These are phyloP conservation scores for Saprolegnia parasitica DNA, from an alignment of 352 stramenopile genomes.

Conservation along the genomic window DNA sequence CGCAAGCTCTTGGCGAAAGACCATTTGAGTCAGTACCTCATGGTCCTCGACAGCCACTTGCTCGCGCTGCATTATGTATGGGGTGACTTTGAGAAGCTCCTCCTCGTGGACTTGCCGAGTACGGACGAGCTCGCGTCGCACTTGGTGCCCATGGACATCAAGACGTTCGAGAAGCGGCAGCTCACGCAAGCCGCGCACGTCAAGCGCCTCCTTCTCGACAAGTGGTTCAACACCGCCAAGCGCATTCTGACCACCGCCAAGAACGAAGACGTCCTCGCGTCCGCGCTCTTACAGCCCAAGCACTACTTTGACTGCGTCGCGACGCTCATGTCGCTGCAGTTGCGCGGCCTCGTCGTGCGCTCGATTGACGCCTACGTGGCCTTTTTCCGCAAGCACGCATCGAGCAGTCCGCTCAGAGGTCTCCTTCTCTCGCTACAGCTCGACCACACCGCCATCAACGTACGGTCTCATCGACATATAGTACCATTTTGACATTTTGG, in stretches of 20 bases:
- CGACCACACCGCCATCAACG: conserved; percentile 31
- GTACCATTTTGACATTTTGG: conserved; percentile 32
- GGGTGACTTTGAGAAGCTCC: conserved; percentile 47
- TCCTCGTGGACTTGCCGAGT: conserved; percentile 47
- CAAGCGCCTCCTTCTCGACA: conserved; percentile 46
- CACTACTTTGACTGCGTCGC: conserved; percentile 62
- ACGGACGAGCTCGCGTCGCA: conserved; percentile 31
- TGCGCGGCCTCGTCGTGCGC: conserved; percentile 56
- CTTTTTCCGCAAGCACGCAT: conserved; percentile 50
- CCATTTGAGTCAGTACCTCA: conserved; percentile 31
- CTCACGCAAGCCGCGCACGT: conserved; percentile 42
- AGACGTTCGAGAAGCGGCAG: conserved; percentile 51
- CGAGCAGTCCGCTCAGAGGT: conserved; percentile 15
- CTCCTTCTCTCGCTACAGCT: conserved; percentile 32
- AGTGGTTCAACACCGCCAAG: conserved; percentile 52
- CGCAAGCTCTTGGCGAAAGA: conserved; percentile 4
- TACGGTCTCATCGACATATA: conserved; percentile 12
- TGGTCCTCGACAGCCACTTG: conserved; percentile 49
- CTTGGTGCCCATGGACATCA: conserved; percentile 39
- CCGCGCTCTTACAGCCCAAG: conserved; percentile 25
- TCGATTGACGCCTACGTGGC: conserved; percentile 56
- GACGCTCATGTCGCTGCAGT: conserved; percentile 68
- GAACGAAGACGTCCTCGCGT: conserved; percentile 23
- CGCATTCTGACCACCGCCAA: conserved; percentile 37
- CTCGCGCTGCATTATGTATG: conserved; percentile 55